A percentile compares a stretch with the other conserved stretches of the same genome.
Evolutionary conservation across 2,329 filamentous ascomycete genomes (phyloP).

Genomic region (Penicillium thymicola): DNA sequence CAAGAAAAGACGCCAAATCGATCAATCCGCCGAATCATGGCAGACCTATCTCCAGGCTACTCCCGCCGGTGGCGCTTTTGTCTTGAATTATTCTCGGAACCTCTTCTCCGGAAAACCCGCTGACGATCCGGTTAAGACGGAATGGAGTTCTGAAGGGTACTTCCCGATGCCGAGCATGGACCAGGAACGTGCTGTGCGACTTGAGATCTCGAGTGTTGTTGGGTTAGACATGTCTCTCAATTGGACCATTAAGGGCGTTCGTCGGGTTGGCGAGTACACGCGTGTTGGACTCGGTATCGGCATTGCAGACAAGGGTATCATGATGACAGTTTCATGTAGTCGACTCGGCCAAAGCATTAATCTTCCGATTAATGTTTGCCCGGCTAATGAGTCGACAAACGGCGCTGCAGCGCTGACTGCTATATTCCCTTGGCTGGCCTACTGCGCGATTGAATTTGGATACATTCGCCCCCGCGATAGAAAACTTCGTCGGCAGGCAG

Average conservation of each 20-base stretch:
- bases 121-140: constrained; percentile 33
- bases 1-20: constrained; percentile 18
- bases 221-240: constrained; percentile 27
- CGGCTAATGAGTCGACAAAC: constrained; percentile 31
- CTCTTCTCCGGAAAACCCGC: constrained; percentile 36
- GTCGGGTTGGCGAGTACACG: constrained; percentile 38
- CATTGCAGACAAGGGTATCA: constrained; percentile 35
- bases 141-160: constrained; percentile 43
- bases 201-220: constrained; percentile 33
- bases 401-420: constrained; percentile 37
- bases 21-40: constrained; percentile 34
- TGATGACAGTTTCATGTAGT: constrained; percentile 40
- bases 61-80: constrained; percentile 28
- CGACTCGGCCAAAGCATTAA: constrained; percentile 41
- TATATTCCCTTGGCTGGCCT: constrained; percentile 39
- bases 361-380: constrained; percentile 39
- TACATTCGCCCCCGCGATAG: constrained; percentile 39
- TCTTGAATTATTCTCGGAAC: constrained; percentile 37
- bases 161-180: constrained; percentile 29
- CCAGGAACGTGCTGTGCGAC: constrained; percentile 32
- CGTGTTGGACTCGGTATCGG: constrained; percentile 41
- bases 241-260: constrained; percentile 37
- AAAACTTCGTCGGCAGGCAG: constrained; percentile 33
- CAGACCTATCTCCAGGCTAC: constrained; percentile 29
- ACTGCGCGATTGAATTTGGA: constrained; percentile 43